Evolutionary conservation across 805 yeast genomes (phyloP).

Genomic region (Candida sanyiensis): DNA sequence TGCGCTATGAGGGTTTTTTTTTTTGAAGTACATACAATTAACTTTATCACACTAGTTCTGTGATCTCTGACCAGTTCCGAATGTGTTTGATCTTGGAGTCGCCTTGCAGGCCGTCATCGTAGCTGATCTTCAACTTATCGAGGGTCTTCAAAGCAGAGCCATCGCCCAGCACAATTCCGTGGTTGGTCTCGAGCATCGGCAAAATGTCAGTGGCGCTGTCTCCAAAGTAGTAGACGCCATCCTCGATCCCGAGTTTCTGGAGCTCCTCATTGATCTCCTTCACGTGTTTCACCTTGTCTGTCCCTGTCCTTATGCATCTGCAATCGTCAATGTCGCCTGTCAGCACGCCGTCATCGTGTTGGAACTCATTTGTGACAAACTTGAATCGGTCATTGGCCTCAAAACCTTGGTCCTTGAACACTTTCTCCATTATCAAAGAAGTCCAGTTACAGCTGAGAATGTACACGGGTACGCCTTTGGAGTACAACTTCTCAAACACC

Average conservation of each 20-base stretch:
- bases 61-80: conserved; percentile 20
- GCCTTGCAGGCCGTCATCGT: conserved; percentile 16
- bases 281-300: conserved; percentile 39
- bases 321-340: conserved; percentile 25
- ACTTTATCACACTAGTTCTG: conserved; percentile 9
- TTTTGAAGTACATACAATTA: too few relatives aligned
- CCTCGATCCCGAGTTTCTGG: conserved; percentile 14
- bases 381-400: conserved; percentile 18
- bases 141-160: conserved; percentile 30
- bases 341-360: conserved; percentile 26
- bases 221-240: conserved; percentile 44
- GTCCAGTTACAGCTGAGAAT: conserved; percentile 65
- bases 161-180: conserved; percentile 41
- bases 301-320: conserved; percentile 43
- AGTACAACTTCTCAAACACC: conserved; percentile 24
- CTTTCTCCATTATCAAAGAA: conserved; percentile 36
- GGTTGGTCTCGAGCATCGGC: conserved; percentile 40
- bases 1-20: neutral
- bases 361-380: conserved; percentile 49
- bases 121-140: conserved; percentile 20
- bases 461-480: conserved; percentile 30
- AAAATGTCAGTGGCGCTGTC: conserved; percentile 58
- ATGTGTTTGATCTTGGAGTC: conserved; percentile 17
- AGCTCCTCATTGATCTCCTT: conserved; percentile 18
- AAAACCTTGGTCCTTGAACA: conserved; percentile 23